Conservation (phyloP, 257 asterid species). For the Nicotiana obtusifolia region DNA sequence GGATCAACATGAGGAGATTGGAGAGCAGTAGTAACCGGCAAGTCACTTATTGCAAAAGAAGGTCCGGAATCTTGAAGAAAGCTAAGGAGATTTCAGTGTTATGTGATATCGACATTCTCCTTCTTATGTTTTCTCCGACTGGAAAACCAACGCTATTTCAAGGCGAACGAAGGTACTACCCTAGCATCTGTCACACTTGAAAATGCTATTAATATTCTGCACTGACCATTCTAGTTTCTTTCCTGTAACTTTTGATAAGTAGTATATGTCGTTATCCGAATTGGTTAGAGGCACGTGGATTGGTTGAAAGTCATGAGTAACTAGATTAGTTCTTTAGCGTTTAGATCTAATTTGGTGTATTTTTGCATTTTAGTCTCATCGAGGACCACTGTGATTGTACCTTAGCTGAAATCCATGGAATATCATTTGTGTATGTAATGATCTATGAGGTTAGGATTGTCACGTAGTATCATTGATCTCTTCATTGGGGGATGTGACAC, state of each 20-base stretch:
- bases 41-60: conserved; percentile 72
- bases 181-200: neutral
- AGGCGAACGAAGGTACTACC: conserved; percentile 58
- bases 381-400: neutral
- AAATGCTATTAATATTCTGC: neutral
- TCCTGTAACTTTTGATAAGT: neutral
- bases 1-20: conserved; percentile 70
- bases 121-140: conserved; percentile 81
- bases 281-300: no score
- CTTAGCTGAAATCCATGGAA: no score
- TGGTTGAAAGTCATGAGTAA: no score
- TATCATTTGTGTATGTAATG: neutral
- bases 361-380: neutral
- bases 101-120: conserved; percentile 70
- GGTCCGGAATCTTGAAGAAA: conserved; percentile 74
- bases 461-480: neutral
- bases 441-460: neutral
- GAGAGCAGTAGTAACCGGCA: conserved; percentile 74
- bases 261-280: neutral
- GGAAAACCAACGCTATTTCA: conserved; percentile 73
- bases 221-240: neutral
- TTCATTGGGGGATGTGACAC: neutral
- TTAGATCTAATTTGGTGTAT: neutral
- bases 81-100: conserved; percentile 78
- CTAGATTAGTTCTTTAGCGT: no score